These are phyloP conservation scores for Leishmania tarentolae DNA, from an alignment of 208 protist species.

Conservation along the genomic window DNA sequence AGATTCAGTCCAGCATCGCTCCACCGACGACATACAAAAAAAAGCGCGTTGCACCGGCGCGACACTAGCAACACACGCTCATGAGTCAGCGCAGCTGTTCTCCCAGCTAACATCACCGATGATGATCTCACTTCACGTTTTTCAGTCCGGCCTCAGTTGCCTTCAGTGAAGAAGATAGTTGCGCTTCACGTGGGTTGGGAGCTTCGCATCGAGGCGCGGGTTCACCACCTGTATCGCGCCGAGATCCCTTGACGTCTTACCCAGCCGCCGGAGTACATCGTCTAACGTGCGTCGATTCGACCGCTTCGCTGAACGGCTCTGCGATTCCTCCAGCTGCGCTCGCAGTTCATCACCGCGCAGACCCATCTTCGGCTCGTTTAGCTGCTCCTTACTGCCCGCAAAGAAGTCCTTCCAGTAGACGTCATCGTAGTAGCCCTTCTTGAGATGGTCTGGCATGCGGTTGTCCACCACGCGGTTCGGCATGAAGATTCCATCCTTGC, in stretches of 20 bases:
- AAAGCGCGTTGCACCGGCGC: background rate
- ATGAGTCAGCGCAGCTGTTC: background rate
- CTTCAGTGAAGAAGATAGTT: constrained; percentile 80
- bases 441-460: constrained; percentile 91
- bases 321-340: constrained; percentile 51
- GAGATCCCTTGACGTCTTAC: constrained; percentile 82
- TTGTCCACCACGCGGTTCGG: constrained; percentile 93
- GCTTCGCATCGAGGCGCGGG: constrained; percentile 79
- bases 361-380: constrained; percentile 91
- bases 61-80: background rate
- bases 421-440: constrained; percentile 94
- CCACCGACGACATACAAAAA: background rate
- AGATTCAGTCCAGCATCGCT: background rate
- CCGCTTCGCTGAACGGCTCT: constrained; percentile 34
- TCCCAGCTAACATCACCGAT: background rate
- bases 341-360: constrained; percentile 91
- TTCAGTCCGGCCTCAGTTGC: background rate
- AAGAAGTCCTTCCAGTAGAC: constrained; percentile 95
- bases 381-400: constrained; percentile 85
- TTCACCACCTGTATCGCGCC: constrained; percentile 85
- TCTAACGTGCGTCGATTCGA: constrained; percentile 83
- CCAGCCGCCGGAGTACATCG: constrained; percentile 81
- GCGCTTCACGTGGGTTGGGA: constrained; percentile 88
- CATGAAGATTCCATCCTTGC: constrained; percentile 91
- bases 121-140: background rate